Evolutionary conservation across 495 filamentous ascomycete species (phyloP), one percentile per base, ranked within the genome.

Genomic region (Aspergillus cristatus): DNA sequence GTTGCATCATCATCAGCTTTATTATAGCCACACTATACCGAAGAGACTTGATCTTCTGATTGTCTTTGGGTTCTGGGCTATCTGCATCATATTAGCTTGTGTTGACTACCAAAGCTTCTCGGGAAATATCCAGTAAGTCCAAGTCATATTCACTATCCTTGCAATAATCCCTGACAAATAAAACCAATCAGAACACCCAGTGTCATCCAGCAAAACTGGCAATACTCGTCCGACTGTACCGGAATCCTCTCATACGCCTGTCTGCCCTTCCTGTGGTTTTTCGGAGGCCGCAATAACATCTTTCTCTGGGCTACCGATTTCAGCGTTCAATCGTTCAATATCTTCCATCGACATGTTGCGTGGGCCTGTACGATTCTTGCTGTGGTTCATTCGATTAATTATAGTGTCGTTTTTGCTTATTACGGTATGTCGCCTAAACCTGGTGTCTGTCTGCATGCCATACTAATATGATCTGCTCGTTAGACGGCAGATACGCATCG

Each of bases 321-420:
- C 48, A 53, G 43, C 14, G 50, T 57, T 33, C 47, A 53, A 6
- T 55, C 55, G 2, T 68, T 63, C 38, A 57, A 60, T 30, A 53
- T 60, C 15, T 63, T 71, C 25, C 66, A 70, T 42, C 63, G 65
- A 18, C 64, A 60, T 54, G 46, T 65, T 28, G 67, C 64, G 4
- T 43, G 61, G 30, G 52, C 59, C 3, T 53, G 57, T 7, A 60
- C 57, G 7, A n/a, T 70, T n/a, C 46, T 65, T 41, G 66, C 57
- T 3, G 46, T 68, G 20, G 48, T 68, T 0, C 66, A 70, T 45
- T 65, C 65, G 4, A 43, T 54, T 16, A 48, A 58, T 20, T 59
- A 55, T 18, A 41, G 56, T 1, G 41, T 51, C 0, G 47, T 51
- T 2, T 55, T 57, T 42, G 13, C 50, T 7, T 11, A 20, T 4